A percentile compares a stretch with the other conserved stretches of the same genome.
These are phyloP conservation scores for Pelargonium australe DNA, from an alignment of 441 rosid species.

Conservation along the genomic window DNA sequence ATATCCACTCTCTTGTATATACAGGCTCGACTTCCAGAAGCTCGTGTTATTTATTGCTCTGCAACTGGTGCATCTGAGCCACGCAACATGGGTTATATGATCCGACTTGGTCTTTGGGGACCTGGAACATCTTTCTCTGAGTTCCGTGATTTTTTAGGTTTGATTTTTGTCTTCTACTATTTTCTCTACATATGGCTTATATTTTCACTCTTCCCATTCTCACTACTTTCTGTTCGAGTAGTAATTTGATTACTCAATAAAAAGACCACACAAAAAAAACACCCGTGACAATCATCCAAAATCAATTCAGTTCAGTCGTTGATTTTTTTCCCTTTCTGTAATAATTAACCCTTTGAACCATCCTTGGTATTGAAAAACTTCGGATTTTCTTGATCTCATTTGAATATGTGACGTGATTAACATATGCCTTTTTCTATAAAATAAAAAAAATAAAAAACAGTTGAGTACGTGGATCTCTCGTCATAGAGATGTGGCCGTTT, in stretches of 20 bases:
- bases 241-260: too few species aligned
- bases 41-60: conserved; percentile 96
- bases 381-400: neutral
- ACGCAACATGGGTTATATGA: conserved; percentile 99
- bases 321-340: neutral
- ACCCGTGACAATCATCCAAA: neutral
- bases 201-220: too few species aligned
- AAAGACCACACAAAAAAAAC: too few species aligned
- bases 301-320: neutral
- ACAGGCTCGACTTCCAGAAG: conserved; percentile 95
- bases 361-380: neutral
- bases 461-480: too few species aligned
- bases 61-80: conserved; percentile 99
- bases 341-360: neutral
- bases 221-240: too few species aligned
- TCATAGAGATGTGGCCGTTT: too few species aligned
- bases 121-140: conserved; percentile 78
- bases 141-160: conserved; percentile 79
- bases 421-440: too few species aligned
- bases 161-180: conserved; percentile 16
- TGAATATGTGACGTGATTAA: too few species aligned
- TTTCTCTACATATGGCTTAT: conserved; percentile 3
- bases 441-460: too few species aligned
- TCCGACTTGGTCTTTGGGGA: conserved; percentile 99
- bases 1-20: conserved; percentile 23